phyloP scores from a whole-genome alignment of 345 rosid species.

The Hirschfeldia incana region DNA sequence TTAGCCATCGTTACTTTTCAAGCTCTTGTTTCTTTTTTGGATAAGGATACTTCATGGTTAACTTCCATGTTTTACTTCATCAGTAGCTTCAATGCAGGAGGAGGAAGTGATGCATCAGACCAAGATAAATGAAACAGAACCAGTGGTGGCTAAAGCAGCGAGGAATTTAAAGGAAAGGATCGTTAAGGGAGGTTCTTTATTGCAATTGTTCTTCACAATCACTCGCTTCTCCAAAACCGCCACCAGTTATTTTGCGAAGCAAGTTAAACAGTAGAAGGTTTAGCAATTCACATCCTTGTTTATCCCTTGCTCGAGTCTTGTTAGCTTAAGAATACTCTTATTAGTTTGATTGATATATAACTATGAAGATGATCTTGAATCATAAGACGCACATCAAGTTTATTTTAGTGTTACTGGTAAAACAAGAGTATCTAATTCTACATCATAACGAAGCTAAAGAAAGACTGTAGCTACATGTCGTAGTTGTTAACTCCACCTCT shows the following conservation, averaged over 20 bases:
- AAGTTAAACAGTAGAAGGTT: conserved; percentile 47
- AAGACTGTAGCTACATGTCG: conserved; percentile 27
- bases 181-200: conserved; percentile 64
- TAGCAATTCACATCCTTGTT: neutral
- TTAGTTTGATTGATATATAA: conserved; percentile 16
- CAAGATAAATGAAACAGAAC: conserved; percentile 46
- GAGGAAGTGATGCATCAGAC: conserved; percentile 33
- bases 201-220: conserved; percentile 52
- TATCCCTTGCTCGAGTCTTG: neutral
- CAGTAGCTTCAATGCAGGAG: conserved; percentile 74
- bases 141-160: conserved; percentile 62
- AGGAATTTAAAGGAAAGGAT: conserved; percentile 60
- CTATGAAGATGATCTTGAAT: conserved; percentile 12
- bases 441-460: neutral
- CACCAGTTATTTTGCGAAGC: conserved; percentile 50
- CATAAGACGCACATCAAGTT: conserved; percentile 9
- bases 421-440: conserved; percentile 1
- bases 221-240: conserved; percentile 49
- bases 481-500: conserved; percentile 32
- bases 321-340: conserved; percentile 25
- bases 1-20: neutral
- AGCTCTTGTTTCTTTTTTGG: neutral
- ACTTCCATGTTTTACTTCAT: conserved; percentile 57
- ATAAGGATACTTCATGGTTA: conserved; percentile 34
- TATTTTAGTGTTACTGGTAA: neutral